These are phyloP conservation scores for Niebla homalea DNA, from an alignment of 495 filamentous ascomycete genomes.

Conservation along the genomic window DNA sequence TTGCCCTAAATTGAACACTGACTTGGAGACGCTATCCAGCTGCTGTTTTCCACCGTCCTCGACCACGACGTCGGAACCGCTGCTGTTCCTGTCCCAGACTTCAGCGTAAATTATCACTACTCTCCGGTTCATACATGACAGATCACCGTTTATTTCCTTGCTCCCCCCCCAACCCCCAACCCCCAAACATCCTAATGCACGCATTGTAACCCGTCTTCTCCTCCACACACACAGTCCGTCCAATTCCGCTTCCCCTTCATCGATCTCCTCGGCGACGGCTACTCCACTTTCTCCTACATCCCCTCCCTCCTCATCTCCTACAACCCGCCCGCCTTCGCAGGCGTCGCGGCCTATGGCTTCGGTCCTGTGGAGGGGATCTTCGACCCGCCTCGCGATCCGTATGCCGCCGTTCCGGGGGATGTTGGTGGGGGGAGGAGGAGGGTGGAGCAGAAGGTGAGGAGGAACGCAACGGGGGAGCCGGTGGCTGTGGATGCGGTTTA, in stretches of 20 bases:
- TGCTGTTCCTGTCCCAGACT: not conserved
- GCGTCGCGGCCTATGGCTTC: not conserved
- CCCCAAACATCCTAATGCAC: not conserved
- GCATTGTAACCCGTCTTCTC: not conserved
- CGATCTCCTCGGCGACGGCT: slow-evolving; percentile 4
- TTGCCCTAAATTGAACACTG: no score
- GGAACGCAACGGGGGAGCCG: not conserved
- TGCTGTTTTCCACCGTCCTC: slow-evolving; percentile 1
- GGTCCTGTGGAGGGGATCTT: not conserved
- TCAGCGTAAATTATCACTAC: no score
- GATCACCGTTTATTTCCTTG: no score
- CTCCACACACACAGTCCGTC: no score
- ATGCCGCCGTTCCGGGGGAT: not conserved
- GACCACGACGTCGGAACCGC: not conserved
- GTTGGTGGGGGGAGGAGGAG: not conserved
- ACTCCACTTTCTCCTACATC: slow-evolving; percentile 7
- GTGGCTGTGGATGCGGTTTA: not conserved
- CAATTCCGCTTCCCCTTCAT: slow-evolving; percentile 9
- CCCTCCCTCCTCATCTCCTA: not conserved
- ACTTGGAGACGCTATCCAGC: no score
- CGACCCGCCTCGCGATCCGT: slow-evolving; percentile 2
- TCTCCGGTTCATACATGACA: no score
- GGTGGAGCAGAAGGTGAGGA: not conserved
- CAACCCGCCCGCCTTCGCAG: slow-evolving; percentile 2
- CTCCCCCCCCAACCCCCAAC: not conserved